A percentile compares a stretch with the other conserved stretches of the same genome.
Conservation (phyloP, 2,329 filamentous ascomycete genomes). For the Trichoderma atrobrunneum region DNA sequence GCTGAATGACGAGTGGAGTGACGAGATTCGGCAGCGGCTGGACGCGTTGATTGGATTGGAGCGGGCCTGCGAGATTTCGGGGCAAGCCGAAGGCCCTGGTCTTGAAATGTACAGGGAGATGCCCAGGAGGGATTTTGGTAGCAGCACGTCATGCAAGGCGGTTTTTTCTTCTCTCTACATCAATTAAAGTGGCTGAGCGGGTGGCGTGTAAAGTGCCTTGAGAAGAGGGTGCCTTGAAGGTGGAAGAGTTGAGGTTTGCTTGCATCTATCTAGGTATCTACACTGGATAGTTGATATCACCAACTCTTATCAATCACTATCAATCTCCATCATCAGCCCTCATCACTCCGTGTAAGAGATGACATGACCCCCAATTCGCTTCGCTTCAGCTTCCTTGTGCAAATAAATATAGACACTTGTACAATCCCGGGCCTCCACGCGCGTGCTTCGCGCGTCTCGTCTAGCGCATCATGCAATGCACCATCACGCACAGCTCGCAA, state of each 20-base stretch:
- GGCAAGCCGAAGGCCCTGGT: conserved; percentile 5
- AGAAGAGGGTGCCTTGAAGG: not conserved
- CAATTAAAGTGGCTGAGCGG: not conserved
- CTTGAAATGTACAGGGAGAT: not conserved
- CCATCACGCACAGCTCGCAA: not conserved
- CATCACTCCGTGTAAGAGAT: not conserved
- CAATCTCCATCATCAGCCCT: not conserved
- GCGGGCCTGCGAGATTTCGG: not conserved
- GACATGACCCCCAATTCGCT: not conserved
- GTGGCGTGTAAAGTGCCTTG: not conserved
- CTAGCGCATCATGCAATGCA: not conserved
- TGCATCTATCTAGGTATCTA: not conserved
- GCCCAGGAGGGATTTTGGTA: not conserved
- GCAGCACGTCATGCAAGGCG: not conserved
- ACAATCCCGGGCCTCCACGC: not conserved
- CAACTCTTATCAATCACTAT: too few relatives aligned
- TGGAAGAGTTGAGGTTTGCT: not conserved
- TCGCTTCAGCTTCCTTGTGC: not conserved
- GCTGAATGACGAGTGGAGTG: not conserved
- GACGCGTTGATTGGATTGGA: not conserved
- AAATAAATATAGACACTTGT: not conserved
- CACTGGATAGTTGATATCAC: too few relatives aligned
- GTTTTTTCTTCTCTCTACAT: not conserved
- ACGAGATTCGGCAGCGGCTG: not conserved
- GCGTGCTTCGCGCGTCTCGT: not conserved